Evolutionary conservation across 108 stramenopile genomes (phyloP).

Genomic region (Aurantiochytrium sp.): DNA sequence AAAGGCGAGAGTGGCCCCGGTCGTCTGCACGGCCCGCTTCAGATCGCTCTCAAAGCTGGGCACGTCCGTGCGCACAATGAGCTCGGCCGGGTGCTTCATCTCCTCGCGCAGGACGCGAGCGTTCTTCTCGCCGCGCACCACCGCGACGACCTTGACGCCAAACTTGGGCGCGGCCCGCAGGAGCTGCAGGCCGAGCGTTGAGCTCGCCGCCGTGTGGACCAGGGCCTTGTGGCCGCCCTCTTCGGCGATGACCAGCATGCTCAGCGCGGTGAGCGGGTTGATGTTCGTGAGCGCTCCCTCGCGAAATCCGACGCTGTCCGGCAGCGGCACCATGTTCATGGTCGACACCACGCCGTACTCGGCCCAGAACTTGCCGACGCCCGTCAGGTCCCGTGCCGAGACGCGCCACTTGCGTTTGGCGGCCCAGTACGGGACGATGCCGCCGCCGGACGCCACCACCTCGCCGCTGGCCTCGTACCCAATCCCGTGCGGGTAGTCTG

Average conservation of each 20-base stretch:
- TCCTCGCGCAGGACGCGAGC: conserved; percentile 38
- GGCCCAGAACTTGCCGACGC: conserved; percentile 43
- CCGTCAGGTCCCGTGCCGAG: background rate
- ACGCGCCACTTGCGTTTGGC: conserved; percentile 37
- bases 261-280: conserved; percentile 63
- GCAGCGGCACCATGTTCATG: conserved; percentile 48
- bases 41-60: conserved; percentile 50
- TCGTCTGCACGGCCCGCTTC: conserved; percentile 47
- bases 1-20: conserved; percentile 56
- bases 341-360: conserved; percentile 49
- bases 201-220: conserved; percentile 62
- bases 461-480: conserved; percentile 61
- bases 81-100: conserved; percentile 53
- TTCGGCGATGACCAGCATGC: conserved; percentile 54
- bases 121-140: conserved; percentile 60
- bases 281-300: conserved; percentile 56
- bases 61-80: conserved; percentile 39
- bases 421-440: conserved; percentile 38
- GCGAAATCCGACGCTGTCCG: conserved; percentile 47
- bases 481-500: conserved; percentile 45
- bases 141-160: conserved; percentile 54
- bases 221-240: conserved; percentile 39
- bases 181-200: conserved; percentile 61
- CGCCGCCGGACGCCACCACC: conserved; percentile 50
- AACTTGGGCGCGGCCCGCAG: conserved; percentile 41